Percentiles rank a stretch among this genome's conserved stretches.
These are phyloP conservation scores for Xylaria sp. DNA, from an alignment of 2,329 filamentous ascomycete species.

Conservation along the genomic window DNA sequence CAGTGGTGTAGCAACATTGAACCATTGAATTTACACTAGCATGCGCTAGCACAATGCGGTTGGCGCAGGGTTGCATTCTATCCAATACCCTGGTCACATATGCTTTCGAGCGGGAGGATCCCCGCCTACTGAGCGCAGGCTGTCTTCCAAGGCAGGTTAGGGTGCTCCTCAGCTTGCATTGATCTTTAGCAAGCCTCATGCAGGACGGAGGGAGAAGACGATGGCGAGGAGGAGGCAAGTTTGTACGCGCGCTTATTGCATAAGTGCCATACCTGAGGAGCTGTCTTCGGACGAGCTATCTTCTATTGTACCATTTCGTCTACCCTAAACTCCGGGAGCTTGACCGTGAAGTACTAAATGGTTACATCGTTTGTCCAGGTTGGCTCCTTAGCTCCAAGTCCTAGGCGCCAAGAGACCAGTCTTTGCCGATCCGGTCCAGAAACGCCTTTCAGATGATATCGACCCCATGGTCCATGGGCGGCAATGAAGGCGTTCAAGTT, in stretches of 20 bases:
- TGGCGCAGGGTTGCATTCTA: conserved; percentile 25
- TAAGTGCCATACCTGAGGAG: conserved; percentile 5
- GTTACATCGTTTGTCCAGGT: conserved; percentile 19
- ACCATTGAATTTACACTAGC: background rate
- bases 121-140: conserved; percentile 10
- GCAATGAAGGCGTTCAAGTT: background rate
- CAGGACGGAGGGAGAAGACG: conserved; percentile 4
- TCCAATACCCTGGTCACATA: conserved; percentile 5
- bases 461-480: conserved; percentile 1
- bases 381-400: conserved; percentile 11
- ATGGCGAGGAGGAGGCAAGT: background rate
- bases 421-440: conserved; percentile 12
- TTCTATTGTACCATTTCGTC: background rate
- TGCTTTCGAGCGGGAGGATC: background rate
- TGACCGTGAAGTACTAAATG: background rate
- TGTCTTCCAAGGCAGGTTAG: conserved; percentile 6
- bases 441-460: conserved; percentile 13
- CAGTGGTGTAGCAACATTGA: background rate
- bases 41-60: conserved; percentile 3
- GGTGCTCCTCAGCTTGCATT: conserved; percentile 9
- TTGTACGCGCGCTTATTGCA: conserved; percentile 28
- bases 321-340: background rate
- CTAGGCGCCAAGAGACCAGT: background rate
- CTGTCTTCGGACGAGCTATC: background rate
- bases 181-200: background rate